phyloP scores from a whole-genome alignment of 2,329 filamentous ascomycete species.

The Xylaria sp. region DNA sequence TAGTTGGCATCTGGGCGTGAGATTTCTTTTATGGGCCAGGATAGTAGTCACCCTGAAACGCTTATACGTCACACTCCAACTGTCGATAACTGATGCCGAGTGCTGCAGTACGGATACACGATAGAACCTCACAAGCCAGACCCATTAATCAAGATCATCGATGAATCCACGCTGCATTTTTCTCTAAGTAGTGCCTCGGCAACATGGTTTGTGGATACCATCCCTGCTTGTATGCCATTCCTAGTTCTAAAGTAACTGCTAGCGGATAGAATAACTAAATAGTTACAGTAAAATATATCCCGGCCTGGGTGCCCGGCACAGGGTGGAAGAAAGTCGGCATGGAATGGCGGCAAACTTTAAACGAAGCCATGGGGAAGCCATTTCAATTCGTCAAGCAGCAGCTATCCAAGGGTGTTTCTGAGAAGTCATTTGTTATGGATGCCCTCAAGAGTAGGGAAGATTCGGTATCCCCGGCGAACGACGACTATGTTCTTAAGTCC shows the following conservation, averaged over 20 bases:
- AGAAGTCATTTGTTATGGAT: slow-evolving; percentile 36
- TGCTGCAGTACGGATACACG: slow-evolving; percentile 45
- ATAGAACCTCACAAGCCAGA: slow-evolving; percentile 42
- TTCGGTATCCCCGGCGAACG: slow-evolving; percentile 20
- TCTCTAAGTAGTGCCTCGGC: slow-evolving; percentile 34
- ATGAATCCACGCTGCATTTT: slow-evolving; percentile 42
- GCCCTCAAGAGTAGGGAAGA: slow-evolving; percentile 27
- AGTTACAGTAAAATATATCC: slow-evolving; percentile 42
- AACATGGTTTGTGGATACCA: slow-evolving; percentile 46
- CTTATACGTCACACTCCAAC: too few relatives aligned
- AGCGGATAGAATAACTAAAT: neutral
- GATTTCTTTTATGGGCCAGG: too few relatives aligned
- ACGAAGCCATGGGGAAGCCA: slow-evolving; percentile 37
- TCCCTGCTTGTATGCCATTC: slow-evolving; percentile 42
- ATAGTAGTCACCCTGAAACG: too few relatives aligned
- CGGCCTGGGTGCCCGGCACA: slow-evolving; percentile 47
- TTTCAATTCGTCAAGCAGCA: slow-evolving; percentile 41
- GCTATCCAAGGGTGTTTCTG: slow-evolving; percentile 34
- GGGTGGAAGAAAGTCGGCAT: slow-evolving; percentile 42
- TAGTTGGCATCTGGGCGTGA: too few relatives aligned
- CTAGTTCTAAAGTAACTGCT: neutral
- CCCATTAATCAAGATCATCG: slow-evolving; percentile 40
- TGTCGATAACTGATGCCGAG: too few relatives aligned
- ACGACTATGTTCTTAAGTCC: slow-evolving; percentile 38
- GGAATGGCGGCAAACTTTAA: slow-evolving; percentile 32